Percentiles rank a stretch among this genome's conserved stretches.
Conservation (phyloP, 306 rosid genomes). For the Begonia fuchsioides region DNA sequence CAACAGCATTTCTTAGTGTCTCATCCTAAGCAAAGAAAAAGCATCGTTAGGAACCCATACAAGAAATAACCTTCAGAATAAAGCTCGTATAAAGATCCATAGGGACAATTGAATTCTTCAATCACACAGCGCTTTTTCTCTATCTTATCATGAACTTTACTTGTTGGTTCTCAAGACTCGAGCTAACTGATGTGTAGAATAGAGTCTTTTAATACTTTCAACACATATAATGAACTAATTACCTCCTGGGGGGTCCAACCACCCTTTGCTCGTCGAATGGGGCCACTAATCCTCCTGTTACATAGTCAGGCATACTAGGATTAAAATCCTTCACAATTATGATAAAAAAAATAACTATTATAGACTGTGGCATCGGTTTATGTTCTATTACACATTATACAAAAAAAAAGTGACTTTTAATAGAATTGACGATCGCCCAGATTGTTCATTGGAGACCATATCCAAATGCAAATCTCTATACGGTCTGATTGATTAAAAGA, state of each 20-base stretch:
- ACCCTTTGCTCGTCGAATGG: conserved; percentile 86
- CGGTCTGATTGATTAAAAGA: not conserved
- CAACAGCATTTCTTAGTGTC: conserved; percentile 78
- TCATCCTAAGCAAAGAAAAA: conserved; percentile 50
- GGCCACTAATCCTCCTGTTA: conserved; percentile 71
- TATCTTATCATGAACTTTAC: conserved; percentile 1
- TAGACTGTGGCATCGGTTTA: too few species aligned
- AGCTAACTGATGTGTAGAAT: not conserved
- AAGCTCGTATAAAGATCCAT: not conserved
- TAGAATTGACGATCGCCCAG: not conserved
- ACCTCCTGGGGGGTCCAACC: conserved; percentile 96
- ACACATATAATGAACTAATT: not conserved
- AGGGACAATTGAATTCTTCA: not conserved
- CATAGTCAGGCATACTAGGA: too few species aligned
- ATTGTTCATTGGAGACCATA: too few species aligned
- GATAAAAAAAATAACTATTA: not conserved
- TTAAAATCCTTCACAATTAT: not conserved
- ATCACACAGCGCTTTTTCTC: conserved; percentile 1
- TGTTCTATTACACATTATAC: not conserved
- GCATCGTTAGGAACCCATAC: not conserved
- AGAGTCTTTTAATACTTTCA: not conserved
- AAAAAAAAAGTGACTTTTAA: not conserved
- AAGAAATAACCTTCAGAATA: not conserved
- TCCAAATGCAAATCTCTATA: not conserved
- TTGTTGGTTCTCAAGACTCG: not conserved